Percentiles rank a stretch among this genome's conserved stretches.
Conservation (phyloP, 2,329 filamentous ascomycete species). For the Hypoxylon sp. region DNA sequence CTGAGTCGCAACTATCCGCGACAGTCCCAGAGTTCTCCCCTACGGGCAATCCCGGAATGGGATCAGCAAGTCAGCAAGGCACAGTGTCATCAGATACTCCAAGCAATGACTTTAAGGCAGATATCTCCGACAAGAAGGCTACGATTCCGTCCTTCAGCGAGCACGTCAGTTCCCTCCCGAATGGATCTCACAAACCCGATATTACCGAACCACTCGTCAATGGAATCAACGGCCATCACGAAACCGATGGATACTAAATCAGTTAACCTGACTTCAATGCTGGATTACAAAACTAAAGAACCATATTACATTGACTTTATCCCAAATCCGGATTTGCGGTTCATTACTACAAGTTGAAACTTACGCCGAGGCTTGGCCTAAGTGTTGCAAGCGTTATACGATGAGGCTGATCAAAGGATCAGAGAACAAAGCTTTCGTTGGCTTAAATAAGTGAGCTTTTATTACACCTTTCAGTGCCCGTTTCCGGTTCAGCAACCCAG, state of each 20-base stretch:
- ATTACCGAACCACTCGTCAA: slow-evolving; percentile 20
- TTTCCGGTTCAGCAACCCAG: slow-evolving; percentile 5
- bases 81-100: slow-evolving; percentile 15
- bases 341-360: slow-evolving; percentile 15
- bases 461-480: slow-evolving; percentile 15
- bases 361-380: slow-evolving; percentile 4
- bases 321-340: slow-evolving; percentile 4
- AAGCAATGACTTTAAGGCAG: slow-evolving; percentile 17
- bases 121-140: slow-evolving; percentile 25
- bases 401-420: not conserved
- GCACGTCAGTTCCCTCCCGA: slow-evolving; percentile 16
- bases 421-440: slow-evolving; percentile 1
- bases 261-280: not conserved
- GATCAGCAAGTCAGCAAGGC: slow-evolving; percentile 30
- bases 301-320: slow-evolving; percentile 8
- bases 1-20: slow-evolving; percentile 72
- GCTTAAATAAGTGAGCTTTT: slow-evolving; percentile 21
- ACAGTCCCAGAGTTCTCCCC: slow-evolving; percentile 75
- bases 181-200: slow-evolving; percentile 17
- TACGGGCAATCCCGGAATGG: slow-evolving; percentile 36
- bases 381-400: slow-evolving; percentile 10
- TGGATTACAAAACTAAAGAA: slow-evolving; percentile 6
- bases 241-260: slow-evolving; percentile 19
- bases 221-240: slow-evolving; percentile 21
- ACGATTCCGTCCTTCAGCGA: slow-evolving; percentile 8